Evolutionary conservation across 352 stramenopile species (phyloP).

Genomic region (Globisporangium abappressorium): DNA sequence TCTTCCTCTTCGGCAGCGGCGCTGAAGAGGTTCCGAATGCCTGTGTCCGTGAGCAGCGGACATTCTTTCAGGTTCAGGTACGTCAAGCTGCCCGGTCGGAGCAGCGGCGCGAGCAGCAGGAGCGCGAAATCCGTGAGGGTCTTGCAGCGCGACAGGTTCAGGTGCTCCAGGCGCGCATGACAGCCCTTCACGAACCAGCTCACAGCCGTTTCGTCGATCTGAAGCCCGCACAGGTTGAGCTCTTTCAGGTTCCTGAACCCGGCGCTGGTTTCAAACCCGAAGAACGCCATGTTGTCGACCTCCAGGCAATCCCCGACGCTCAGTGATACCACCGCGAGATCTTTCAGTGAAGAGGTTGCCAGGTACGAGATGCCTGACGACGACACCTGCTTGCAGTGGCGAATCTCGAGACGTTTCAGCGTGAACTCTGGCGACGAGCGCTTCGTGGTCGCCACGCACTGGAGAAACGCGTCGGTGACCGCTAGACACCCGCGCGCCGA

Average conservation of each 20-base stretch:
- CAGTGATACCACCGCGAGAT: constrained; percentile 31
- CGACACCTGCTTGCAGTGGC: constrained; percentile 61
- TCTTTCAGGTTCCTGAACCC: constrained; percentile 26
- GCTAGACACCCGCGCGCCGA: constrained; percentile 36
- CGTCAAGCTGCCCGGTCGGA: constrained; percentile 19
- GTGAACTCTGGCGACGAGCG: constrained; percentile 21
- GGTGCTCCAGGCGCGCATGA: constrained; percentile 21
- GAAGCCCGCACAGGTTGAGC: constrained; percentile 42
- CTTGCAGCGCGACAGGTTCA: constrained; percentile 53
- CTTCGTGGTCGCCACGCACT: constrained; percentile 52
- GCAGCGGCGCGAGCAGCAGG: constrained; percentile 42
- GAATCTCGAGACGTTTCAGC: constrained; percentile 44
- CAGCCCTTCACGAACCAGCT: constrained; percentile 75
- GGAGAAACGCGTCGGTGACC: constrained; percentile 55
- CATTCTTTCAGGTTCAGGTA: constrained; percentile 53
- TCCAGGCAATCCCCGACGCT: constrained; percentile 51
- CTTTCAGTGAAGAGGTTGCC: constrained; percentile 32
- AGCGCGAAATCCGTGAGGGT: constrained; percentile 57
- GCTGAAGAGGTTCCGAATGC: constrained; percentile 50
- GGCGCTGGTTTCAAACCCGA: constrained; percentile 55
- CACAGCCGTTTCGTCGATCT: constrained; percentile 59
- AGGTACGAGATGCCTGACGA: constrained; percentile 59
- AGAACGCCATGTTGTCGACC: constrained; percentile 73
- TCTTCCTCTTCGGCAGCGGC: constrained; percentile 16
- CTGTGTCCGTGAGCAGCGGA: constrained; percentile 35